These are phyloP conservation scores for Malassezia psittaci DNA, from an alignment of 1,284 basidiomycete genomes.

Conservation along the genomic window DNA sequence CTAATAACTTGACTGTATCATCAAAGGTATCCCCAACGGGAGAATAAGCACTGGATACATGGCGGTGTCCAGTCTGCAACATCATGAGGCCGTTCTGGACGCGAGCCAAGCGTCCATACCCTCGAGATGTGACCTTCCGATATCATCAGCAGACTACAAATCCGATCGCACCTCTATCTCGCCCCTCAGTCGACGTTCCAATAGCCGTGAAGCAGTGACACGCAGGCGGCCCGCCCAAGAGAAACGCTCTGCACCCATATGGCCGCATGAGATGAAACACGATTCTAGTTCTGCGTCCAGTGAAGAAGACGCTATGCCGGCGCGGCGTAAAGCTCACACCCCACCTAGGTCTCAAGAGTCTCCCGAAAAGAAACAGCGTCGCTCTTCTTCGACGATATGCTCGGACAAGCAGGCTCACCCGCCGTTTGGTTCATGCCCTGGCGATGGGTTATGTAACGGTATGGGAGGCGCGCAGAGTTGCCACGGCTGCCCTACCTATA, in stretches of 20 bases:
- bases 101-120: neutral
- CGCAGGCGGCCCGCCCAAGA: neutral
- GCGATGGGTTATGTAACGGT: slow-evolving; percentile 42
- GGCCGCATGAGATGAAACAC: neutral
- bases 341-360: neutral
- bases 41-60: neutral
- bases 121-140: neutral
- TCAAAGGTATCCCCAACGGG: no score
- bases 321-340: neutral
- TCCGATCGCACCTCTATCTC: neutral
- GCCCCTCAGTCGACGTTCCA: neutral
- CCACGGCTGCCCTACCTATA: slow-evolving; percentile 40
- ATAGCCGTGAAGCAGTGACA: neutral
- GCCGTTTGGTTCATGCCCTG: slow-evolving; percentile 32
- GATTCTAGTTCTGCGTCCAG: neutral
- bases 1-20: no score
- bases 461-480: slow-evolving; percentile 38
- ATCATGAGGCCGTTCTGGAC: neutral
- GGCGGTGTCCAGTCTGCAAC: slow-evolving; percentile 6
- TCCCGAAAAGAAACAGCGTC: neutral
- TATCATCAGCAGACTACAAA: neutral
- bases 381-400: neutral
- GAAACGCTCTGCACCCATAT: neutral
- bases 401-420: neutral
- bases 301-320: neutral